Evolutionary conservation across 768 basidiomycete species (phyloP).

Genomic region (Cystobasidium ongulense): DNA sequence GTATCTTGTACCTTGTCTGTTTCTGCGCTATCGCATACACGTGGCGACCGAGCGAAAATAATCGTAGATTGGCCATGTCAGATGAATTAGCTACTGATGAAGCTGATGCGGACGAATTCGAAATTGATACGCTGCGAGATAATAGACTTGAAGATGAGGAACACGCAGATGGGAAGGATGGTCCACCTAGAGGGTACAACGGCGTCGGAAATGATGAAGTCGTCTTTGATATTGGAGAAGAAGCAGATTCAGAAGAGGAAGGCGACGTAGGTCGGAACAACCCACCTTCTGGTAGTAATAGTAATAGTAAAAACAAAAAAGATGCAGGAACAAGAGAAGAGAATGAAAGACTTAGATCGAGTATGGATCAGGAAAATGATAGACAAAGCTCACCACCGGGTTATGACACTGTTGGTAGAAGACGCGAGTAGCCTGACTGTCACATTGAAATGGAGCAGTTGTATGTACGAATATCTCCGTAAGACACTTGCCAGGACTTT

Average conservation of each 20-base stretch:
- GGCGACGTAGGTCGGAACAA: conserved; percentile 24
- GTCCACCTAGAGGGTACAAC: conserved; percentile 40
- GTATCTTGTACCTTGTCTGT: conserved; percentile 66
- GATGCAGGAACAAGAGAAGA: neutral
- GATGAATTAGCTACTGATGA: conserved; percentile 94
- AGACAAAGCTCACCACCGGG: neutral
- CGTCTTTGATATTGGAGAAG: conserved; percentile 86
- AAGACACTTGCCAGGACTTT: no score
- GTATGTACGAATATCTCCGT: no score
- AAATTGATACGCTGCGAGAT: conserved; percentile 64
- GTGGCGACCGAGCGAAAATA: conserved; percentile 86
- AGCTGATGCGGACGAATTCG: conserved; percentile 86
- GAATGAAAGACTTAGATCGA: neutral
- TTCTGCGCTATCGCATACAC: conserved; percentile 76
- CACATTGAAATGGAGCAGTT: neutral
- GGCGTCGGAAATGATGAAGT: conserved; percentile 58
- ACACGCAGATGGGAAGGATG: conserved; percentile 64
- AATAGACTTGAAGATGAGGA: conserved; percentile 50
- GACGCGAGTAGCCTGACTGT: neutral
- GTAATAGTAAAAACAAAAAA: no score
- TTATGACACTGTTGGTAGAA: neutral
- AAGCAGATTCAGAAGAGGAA: conserved; percentile 53
- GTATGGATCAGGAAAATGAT: neutral
- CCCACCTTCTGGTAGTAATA: neutral
- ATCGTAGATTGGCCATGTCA: conserved; percentile 86